phyloP scores from a whole-genome alignment of 1,284 basidiomycete genomes.

The Psilocybe mexicana region DNA sequence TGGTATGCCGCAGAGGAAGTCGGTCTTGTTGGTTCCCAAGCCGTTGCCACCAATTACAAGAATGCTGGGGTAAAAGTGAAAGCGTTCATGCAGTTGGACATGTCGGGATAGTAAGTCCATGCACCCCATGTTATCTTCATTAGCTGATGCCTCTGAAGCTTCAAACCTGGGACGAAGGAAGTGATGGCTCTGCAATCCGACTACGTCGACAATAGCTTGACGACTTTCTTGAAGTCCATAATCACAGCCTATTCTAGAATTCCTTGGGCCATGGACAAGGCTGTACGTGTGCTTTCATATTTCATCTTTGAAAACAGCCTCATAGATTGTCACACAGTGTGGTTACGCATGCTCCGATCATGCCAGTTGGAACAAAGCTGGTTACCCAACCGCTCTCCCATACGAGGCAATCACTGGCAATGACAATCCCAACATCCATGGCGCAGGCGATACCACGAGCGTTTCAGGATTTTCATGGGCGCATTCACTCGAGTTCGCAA shows the following conservation, averaged over 20 bases:
- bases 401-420: conserved; percentile 42
- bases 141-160: not conserved
- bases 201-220: conserved; percentile 51
- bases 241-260: conserved; percentile 40
- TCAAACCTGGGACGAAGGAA: conserved; percentile 32
- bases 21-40: conserved; percentile 68
- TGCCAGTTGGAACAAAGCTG: conserved; percentile 46
- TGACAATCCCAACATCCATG: conserved; percentile 56
- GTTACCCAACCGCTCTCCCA: conserved; percentile 44
- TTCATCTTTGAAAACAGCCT: not conserved
- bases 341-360: conserved; percentile 47
- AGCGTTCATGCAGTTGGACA: conserved; percentile 46
- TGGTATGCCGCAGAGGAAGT: conserved; percentile 67
- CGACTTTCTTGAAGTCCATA: conserved; percentile 40
- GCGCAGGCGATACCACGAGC: conserved; percentile 37
- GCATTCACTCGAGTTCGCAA: conserved; percentile 52
- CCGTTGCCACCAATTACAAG: conserved; percentile 61
- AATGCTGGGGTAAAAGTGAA: conserved; percentile 45
- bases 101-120: conserved; percentile 51
- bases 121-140: not conserved
- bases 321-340: conserved; percentile 27
- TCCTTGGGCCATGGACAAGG: conserved; percentile 39
- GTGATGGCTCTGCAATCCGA: conserved; percentile 65
- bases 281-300: conserved; percentile 23
- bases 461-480: conserved; percentile 56